Conservation (phyloP, 805 yeast genomes). For the Brettanomyces naardenensis region DNA sequence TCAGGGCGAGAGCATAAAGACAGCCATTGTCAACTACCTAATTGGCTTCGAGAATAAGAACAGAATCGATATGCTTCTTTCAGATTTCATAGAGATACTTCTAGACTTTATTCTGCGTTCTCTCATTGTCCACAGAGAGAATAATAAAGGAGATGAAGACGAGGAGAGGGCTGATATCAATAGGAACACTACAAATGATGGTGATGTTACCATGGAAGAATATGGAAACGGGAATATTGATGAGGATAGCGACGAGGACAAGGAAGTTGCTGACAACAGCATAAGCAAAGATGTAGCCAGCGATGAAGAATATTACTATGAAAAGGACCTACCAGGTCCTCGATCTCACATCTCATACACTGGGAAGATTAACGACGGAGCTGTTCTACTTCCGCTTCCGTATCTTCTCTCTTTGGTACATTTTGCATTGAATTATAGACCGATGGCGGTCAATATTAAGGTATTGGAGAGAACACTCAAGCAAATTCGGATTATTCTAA, state of each 20-base stretch:
- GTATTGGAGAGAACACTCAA: constrained; percentile 27
- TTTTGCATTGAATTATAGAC: constrained; percentile 48
- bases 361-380: background rate
- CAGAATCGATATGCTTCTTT: constrained; percentile 42
- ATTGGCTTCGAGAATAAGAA: constrained; percentile 32
- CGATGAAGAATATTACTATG: no score
- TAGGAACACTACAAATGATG: background rate
- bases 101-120: constrained; percentile 21
- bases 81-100: constrained; percentile 32
- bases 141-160: background rate
- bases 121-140: constrained; percentile 4
- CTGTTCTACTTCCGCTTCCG: constrained; percentile 39
- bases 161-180: background rate
- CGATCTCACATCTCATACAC: constrained; percentile 5
- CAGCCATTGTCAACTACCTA: constrained; percentile 34
- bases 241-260: no score
- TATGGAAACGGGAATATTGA: no score
- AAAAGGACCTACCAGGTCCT: constrained; percentile 8
- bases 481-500: constrained; percentile 19
- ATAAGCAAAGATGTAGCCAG: no score
- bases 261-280: no score
- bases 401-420: constrained; percentile 52
- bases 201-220: background rate
- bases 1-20: constrained; percentile 20
- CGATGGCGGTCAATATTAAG: constrained; percentile 44